Conservation (phyloP, 2,329 filamentous ascomycete genomes). For the Diatrype stigma region DNA sequence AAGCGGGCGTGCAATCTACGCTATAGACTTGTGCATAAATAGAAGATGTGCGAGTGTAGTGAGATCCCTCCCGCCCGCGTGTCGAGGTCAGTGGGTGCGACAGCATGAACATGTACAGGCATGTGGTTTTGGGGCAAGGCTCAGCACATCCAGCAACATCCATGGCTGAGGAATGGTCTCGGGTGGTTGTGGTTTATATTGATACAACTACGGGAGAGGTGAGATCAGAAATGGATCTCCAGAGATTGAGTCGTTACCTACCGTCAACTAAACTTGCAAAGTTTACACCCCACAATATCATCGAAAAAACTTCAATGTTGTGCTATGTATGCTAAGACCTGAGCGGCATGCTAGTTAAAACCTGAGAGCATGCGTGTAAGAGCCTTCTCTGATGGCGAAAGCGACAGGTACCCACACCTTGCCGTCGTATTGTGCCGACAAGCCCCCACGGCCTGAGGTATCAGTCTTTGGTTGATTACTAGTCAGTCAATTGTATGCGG, state of each 20-base stretch:
- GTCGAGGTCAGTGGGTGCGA: background rate
- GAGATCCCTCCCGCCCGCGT: background rate
- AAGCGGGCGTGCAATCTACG: background rate
- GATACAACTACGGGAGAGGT: too few species aligned
- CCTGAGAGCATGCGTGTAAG: background rate
- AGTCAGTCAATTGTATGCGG: background rate
- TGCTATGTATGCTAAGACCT: background rate
- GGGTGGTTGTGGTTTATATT: too few species aligned
- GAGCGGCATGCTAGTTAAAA: too few species aligned
- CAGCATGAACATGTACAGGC: background rate
- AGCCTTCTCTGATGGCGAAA: background rate
- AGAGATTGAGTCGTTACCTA: too few species aligned
- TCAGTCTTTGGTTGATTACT: background rate
- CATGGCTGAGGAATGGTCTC: too few species aligned
- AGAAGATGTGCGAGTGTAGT: background rate
- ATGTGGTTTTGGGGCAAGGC: background rate
- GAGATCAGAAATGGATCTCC: background rate
- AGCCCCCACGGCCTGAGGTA: background rate
- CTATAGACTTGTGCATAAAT: background rate
- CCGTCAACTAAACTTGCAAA: background rate
- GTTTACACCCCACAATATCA: background rate
- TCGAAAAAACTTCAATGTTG: background rate
- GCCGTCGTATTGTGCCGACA: background rate
- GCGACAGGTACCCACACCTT: background rate
- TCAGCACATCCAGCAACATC: too few species aligned